Evolutionary conservation across 2,329 filamentous ascomycete genomes (phyloP).

Genomic region (Sphaerulina vaccinii): DNA sequence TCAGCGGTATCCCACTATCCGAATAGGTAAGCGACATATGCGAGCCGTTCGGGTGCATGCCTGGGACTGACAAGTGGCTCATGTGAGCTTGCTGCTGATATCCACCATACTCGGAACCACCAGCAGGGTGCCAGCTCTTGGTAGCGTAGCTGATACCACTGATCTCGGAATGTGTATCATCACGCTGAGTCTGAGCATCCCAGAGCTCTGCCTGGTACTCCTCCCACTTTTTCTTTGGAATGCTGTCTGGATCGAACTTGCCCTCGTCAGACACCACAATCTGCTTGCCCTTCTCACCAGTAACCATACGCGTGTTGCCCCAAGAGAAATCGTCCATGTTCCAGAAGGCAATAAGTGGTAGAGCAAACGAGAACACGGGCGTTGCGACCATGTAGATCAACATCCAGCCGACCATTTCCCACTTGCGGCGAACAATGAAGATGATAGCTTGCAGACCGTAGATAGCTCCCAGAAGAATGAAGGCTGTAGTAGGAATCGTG

Average conservation of each 20-base stretch:
- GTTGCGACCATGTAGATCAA: slow-evolving; percentile 89
- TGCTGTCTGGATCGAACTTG: slow-evolving; percentile 90
- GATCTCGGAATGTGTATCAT: slow-evolving; percentile 78
- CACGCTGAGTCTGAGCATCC: slow-evolving; percentile 84
- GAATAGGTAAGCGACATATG: slow-evolving; percentile 77
- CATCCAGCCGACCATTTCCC: slow-evolving; percentile 99
- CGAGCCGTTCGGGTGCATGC: slow-evolving; percentile 48
- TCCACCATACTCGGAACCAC: slow-evolving; percentile 63
- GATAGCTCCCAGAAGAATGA: slow-evolving; percentile 88
- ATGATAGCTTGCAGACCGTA: slow-evolving; percentile 93
- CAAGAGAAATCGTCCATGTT: slow-evolving; percentile 99
- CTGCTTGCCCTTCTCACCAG: slow-evolving; percentile 88
- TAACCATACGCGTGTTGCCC: slow-evolving; percentile 98
- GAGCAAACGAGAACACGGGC: slow-evolving; percentile 83
- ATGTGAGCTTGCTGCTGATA: slow-evolving; percentile 53
- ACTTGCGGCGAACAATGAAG: slow-evolving; percentile 93
- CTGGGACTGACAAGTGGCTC: slow-evolving; percentile 59
- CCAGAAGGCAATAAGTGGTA: slow-evolving; percentile 97
- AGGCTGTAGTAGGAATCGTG: slow-evolving; percentile 77
- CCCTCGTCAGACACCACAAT: slow-evolving; percentile 93
- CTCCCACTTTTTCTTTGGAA: slow-evolving; percentile 98
- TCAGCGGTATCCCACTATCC: slow-evolving; percentile 48
- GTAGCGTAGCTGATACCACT: slow-evolving; percentile 96
- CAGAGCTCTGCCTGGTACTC: slow-evolving; percentile 97
- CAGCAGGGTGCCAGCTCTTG: slow-evolving; percentile 63